Evolutionary conservation across 805 yeast genomes (phyloP).

Genomic region (Zygotorulaspora sp.): DNA sequence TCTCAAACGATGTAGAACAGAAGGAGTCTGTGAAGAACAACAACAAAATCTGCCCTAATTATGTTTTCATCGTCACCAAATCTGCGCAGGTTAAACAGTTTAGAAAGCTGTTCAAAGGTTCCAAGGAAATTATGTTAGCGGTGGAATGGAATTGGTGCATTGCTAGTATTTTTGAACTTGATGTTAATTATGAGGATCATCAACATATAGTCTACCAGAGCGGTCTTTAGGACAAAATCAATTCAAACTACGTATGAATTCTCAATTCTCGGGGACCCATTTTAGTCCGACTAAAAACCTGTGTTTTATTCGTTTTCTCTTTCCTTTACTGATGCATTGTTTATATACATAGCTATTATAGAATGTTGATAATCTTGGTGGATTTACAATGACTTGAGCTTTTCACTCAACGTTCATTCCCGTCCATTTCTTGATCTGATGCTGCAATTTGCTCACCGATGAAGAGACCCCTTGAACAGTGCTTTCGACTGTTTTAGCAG

Average conservation of each 20-base stretch:
- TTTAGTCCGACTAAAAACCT: too few species aligned
- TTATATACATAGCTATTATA: background rate
- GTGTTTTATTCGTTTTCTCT: too few species aligned
- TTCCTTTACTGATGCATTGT: background rate
- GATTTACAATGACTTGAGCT: background rate
- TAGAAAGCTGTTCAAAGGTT: constrained; percentile 14
- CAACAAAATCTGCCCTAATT: constrained; percentile 15
- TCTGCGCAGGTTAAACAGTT: constrained; percentile 30
- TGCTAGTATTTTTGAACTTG: constrained; percentile 26
- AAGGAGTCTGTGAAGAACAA: background rate
- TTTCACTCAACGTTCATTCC: constrained; percentile 20
- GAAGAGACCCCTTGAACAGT: constrained; percentile 3
- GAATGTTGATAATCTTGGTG: background rate
- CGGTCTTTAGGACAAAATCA: too few species aligned
- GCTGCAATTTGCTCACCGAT: constrained; percentile 5
- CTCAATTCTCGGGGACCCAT: too few species aligned
- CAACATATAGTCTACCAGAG: constrained; percentile 9
- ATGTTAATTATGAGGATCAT: constrained; percentile 10
- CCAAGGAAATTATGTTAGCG: constrained; percentile 15
- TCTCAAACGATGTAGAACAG: constrained; percentile 9
- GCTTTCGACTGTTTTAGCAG: constrained; percentile 1
- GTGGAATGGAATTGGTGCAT: constrained; percentile 37
- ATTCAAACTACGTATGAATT: too few species aligned
- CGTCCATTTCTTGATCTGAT: constrained; percentile 22
- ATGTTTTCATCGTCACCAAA: constrained; percentile 28